A percentile compares a stretch with the other conserved stretches of the same genome.
Evolutionary conservation across 352 stramenopile species (phyloP).

Genomic region (Phytophthora sansomeana): DNA sequence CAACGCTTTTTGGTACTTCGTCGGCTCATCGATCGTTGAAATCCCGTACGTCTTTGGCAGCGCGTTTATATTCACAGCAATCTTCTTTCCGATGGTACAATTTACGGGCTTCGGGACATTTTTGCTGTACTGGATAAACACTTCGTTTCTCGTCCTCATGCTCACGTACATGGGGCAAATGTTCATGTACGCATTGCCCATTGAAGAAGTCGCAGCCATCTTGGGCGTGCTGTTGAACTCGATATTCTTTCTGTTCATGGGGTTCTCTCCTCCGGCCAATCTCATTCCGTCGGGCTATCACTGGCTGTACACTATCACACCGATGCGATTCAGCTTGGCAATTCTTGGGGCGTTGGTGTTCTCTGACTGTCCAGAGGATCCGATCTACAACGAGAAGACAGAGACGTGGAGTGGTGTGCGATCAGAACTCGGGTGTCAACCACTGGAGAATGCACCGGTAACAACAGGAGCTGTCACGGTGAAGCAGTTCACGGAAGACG

Average conservation of each 20-base stretch:
- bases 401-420: constrained; percentile 27
- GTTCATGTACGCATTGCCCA: constrained; percentile 37
- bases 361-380: constrained; percentile 36
- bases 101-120: constrained; percentile 40
- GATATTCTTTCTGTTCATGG: constrained; percentile 51
- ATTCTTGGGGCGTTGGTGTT: constrained; percentile 43
- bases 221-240: constrained; percentile 38
- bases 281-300: constrained; percentile 41
- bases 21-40: constrained; percentile 62
- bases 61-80: constrained; percentile 37
- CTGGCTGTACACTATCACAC: constrained; percentile 54
- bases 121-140: constrained; percentile 46
- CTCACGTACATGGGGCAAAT: constrained; percentile 46
- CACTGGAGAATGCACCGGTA: constrained; percentile 40
- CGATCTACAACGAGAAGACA: constrained; percentile 29
- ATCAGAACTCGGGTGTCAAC: constrained; percentile 46
- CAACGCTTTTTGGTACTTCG: constrained; percentile 64
- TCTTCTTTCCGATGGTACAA: constrained; percentile 51
- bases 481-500: constrained; percentile 50
- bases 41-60: constrained; percentile 78
- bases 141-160: constrained; percentile 40
- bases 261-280: constrained; percentile 39
- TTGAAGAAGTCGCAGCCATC: constrained; percentile 37
- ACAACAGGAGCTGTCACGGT: constrained; percentile 46
- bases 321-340: constrained; percentile 37